Percentiles rank a stretch among this genome's conserved stretches.
These are phyloP conservation scores for Calonectria henricotiae DNA, from an alignment of 2,329 filamentous ascomycete species.

Conservation along the genomic window DNA sequence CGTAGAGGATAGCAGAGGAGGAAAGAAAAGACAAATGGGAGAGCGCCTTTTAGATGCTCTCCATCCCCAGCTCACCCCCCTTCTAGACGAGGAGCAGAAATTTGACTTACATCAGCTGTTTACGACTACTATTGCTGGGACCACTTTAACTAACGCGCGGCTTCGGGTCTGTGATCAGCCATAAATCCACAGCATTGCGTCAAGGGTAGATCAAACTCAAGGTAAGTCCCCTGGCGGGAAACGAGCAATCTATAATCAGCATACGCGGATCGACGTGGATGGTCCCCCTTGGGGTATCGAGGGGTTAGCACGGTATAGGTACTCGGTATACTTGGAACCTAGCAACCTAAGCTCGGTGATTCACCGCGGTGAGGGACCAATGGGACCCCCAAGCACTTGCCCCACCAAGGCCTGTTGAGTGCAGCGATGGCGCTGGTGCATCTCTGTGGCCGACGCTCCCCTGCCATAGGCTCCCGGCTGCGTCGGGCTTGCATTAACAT, in stretches of 20 bases:
- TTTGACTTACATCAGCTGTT: slow-evolving; percentile 34
- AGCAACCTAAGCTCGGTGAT: slow-evolving; percentile 1
- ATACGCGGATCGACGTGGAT: slow-evolving; percentile 10
- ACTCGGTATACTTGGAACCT: slow-evolving; percentile 24
- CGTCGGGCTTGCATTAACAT: not conserved
- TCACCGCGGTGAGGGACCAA: slow-evolving; percentile 36
- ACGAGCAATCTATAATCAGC: slow-evolving; percentile 18
- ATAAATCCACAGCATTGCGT: slow-evolving; percentile 37
- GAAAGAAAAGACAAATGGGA: too few species aligned
- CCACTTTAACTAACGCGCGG: slow-evolving; percentile 35
- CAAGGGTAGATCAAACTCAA: slow-evolving; percentile 26
- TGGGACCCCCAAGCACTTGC: not conserved
- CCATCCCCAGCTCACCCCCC: not conserved
- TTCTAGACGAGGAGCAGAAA: slow-evolving; percentile 21
- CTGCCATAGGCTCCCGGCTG: not conserved
- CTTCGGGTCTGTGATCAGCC: slow-evolving; percentile 25
- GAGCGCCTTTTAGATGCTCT: not conserved
- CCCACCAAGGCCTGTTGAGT: not conserved
- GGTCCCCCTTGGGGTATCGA: not conserved
- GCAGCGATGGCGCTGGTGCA: not conserved
- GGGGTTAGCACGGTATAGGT: not conserved
- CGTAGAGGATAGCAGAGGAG: too few species aligned
- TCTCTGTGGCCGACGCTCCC: not conserved
- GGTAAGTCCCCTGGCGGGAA: not conserved
- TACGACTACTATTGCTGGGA: slow-evolving; percentile 26